phyloP scores from a whole-genome alignment of 2,329 filamentous ascomycete species.

The Blastomyces gilchristii region DNA sequence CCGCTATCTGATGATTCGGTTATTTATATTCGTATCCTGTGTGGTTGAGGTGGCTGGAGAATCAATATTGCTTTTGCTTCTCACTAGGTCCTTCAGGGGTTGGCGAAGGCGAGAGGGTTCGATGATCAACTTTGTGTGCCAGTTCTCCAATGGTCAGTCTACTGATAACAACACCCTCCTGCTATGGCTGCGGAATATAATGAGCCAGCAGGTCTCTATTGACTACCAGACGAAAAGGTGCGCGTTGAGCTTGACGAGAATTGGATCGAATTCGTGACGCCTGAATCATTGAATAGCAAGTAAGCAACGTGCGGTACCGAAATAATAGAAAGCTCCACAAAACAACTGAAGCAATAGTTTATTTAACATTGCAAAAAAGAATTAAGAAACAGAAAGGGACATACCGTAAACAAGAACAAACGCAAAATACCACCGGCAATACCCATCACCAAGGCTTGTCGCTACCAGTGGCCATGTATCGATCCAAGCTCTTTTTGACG shows the following conservation, averaged over 20 bases:
- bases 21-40: not conserved
- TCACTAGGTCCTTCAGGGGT: not conserved
- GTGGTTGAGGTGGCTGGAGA: not conserved
- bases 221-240: not conserved
- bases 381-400: not conserved
- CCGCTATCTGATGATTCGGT: not conserved
- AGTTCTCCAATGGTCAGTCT: not conserved
- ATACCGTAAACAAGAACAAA: not conserved
- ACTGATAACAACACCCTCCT: not conserved
- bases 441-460: slow-evolving; percentile 10
- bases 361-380: not conserved
- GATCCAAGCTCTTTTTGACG: slow-evolving; percentile 10
- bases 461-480: slow-evolving; percentile 12
- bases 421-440: not conserved
- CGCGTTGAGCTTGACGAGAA: not conserved
- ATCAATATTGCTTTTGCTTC: not conserved
- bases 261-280: not conserved
- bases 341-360: not conserved
- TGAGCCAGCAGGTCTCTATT: not conserved
- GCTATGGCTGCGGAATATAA: not conserved
- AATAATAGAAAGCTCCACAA: not conserved
- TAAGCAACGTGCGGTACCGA: not conserved
- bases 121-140: not conserved
- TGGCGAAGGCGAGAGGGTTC: not conserved
- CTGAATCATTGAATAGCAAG: not conserved